A percentile compares a stretch with the other conserved stretches of the same genome.
Conservation (phyloP, 2,329 filamentous ascomycete species). For the Parastagonospora nodorum region DNA sequence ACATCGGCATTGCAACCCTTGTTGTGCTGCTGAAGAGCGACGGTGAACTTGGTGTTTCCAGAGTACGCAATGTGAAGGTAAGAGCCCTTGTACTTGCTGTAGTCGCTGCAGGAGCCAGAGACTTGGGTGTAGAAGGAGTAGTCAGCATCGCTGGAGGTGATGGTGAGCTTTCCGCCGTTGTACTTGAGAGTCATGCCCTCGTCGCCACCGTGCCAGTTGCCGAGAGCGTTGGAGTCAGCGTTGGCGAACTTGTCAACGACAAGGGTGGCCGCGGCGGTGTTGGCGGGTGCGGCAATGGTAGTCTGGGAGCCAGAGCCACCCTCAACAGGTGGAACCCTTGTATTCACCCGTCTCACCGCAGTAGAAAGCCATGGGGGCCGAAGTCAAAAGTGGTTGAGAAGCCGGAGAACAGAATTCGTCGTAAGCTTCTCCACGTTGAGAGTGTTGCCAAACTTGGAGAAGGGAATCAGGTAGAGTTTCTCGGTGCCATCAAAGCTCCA, state of each 20-base stretch:
- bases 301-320: slow-evolving; percentile 50
- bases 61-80: slow-evolving; percentile 70
- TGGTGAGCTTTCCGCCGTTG: slow-evolving; percentile 57
- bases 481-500: slow-evolving; percentile 67
- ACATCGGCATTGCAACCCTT: slow-evolving; percentile 59
- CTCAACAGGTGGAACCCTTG: slow-evolving; percentile 50
- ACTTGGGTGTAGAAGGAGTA: slow-evolving; percentile 67
- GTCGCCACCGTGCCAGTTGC: slow-evolving; percentile 69
- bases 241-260: slow-evolving; percentile 67
- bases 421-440: slow-evolving; percentile 59
- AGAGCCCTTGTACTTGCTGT: slow-evolving; percentile 59
- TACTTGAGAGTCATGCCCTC: slow-evolving; percentile 62
- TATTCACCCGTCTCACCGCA: slow-evolving; percentile 61
- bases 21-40: slow-evolving; percentile 72
- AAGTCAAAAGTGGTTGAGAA: slow-evolving; percentile 56
- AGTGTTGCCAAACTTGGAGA: slow-evolving; percentile 55
- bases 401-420: slow-evolving; percentile 56
- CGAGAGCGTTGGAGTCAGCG: slow-evolving; percentile 61
- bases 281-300: slow-evolving; percentile 57
- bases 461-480: slow-evolving; percentile 63
- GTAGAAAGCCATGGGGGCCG: slow-evolving; percentile 64
- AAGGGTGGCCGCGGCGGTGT: slow-evolving; percentile 53
- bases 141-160: slow-evolving; percentile 65
- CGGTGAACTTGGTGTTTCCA: slow-evolving; percentile 66
- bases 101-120: slow-evolving; percentile 60